Evolutionary conservation across 192 early-diverging fungal genomes (phyloP), one percentile per base, ranked within the genome.

Genomic region (Gigaspora rosea): DNA sequence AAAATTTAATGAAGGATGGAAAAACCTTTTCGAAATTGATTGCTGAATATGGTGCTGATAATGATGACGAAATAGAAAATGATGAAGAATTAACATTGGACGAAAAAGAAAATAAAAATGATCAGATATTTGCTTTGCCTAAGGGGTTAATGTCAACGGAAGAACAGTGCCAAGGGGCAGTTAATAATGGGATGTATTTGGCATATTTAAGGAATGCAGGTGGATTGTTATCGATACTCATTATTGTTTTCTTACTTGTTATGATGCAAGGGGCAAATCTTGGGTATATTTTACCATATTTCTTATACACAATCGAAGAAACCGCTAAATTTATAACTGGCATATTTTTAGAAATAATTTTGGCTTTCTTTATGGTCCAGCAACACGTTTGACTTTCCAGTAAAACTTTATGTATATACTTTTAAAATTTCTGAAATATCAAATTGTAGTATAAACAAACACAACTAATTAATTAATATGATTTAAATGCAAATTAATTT

Each of bases 101-200:
- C 41, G 69, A 78, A 20, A 61, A 35, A 32, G 78, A 78, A 62
- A 49, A 51, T 15, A 50, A 57, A 22, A 56, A 63, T 27, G 27
- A 27, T 27, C 27, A 33, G 36, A 33, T 1, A 49, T 27, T 32
- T 18, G 12, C 56, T 49, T 16, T 36, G 8, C 36, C 81, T 15
- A 85, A 85, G 33, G 83, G 84, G 36, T 82, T 95, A 13, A 97
- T 96, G 92, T 84, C 88, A 62, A 87, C 89, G 22, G 96, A 97
- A 78, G 95, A 97, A 78, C 90, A 92, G 12, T 81, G 83, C 4
- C 91, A 89, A 1, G 96, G 96, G 36, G 82, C 86, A 67, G 91
- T 94, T 71, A 66, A 83, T 77, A 77, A 72, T 15, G 35, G 75
- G 71, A 86, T 95, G 59, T 91, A 88, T 85, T 77, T 84, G 76